These are phyloP conservation scores for Phialophora verrucosa DNA, from an alignment of 2,329 filamentous ascomycete genomes.

Conservation along the genomic window DNA sequence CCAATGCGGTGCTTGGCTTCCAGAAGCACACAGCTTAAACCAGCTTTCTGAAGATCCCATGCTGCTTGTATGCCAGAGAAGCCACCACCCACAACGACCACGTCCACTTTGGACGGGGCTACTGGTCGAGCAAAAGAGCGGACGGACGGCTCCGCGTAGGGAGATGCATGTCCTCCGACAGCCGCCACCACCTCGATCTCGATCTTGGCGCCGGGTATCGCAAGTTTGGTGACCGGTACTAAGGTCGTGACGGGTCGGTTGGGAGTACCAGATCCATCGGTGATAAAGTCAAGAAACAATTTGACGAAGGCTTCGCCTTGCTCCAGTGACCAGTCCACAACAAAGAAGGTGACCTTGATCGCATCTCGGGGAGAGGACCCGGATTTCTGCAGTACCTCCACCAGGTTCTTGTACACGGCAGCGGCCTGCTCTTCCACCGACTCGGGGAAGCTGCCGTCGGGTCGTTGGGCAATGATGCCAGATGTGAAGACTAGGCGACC, in stretches of 20 bases:
- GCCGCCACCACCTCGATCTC: slow-evolving; percentile 53
- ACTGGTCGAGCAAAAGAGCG: slow-evolving; percentile 15
- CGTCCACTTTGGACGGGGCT: slow-evolving; percentile 37
- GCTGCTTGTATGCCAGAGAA: slow-evolving; percentile 49
- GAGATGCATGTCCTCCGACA: slow-evolving; percentile 16
- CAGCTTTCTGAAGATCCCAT: slow-evolving; percentile 44
- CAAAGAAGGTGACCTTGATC: slow-evolving; percentile 51
- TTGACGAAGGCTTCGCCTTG: slow-evolving; percentile 47
- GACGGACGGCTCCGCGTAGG: slow-evolving; percentile 11
- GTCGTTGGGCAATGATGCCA: slow-evolving; percentile 18
- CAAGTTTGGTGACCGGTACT: slow-evolving; percentile 51
- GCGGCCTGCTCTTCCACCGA: slow-evolving; percentile 52
- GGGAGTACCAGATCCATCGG: slow-evolving; percentile 42
- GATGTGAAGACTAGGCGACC: slow-evolving; percentile 25
- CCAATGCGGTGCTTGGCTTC: slow-evolving; percentile 59
- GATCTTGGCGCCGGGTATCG: slow-evolving; percentile 48
- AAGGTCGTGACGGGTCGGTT: slow-evolving; percentile 52
- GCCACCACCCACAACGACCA: slow-evolving; percentile 55
- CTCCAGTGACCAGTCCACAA: slow-evolving; percentile 42
- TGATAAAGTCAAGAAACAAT: slow-evolving; percentile 23
- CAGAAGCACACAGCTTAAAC: slow-evolving; percentile 51
- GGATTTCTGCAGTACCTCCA: slow-evolving; percentile 45
- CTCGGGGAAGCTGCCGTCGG: slow-evolving; percentile 42
- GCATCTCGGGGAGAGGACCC: slow-evolving; percentile 48
- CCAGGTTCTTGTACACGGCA: slow-evolving; percentile 47